Conservation (phyloP, 192 early-diverging fungal genomes). For the Backusella luteola region DNA sequence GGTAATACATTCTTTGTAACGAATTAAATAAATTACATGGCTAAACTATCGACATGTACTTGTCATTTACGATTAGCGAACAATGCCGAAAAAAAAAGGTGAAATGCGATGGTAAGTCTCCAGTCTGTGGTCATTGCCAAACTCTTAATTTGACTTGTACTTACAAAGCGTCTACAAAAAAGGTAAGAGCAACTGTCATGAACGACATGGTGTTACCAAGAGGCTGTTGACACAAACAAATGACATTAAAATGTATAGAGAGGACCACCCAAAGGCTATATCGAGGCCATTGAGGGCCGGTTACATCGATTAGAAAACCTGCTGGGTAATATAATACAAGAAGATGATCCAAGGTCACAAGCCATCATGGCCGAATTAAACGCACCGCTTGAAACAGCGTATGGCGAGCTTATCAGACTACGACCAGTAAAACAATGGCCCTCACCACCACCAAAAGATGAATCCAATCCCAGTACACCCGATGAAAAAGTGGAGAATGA, state of each 20-base stretch:
- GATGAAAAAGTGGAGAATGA: background rate
- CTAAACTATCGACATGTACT: background rate
- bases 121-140: constrained; percentile 69
- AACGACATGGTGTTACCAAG: background rate
- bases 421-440: background rate
- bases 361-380: constrained; percentile 39
- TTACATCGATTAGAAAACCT: constrained; percentile 70
- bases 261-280: constrained; percentile 86
- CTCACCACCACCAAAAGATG: background rate
- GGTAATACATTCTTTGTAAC: constrained; percentile 2
- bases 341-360: constrained; percentile 44
- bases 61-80: constrained; percentile 48
- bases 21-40: background rate
- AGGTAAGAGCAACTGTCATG: constrained; percentile 5
- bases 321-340: constrained; percentile 55
- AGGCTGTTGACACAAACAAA: background rate
- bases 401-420: constrained; percentile 33
- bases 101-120: constrained; percentile 72
- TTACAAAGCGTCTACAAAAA: constrained; percentile 52
- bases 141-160: constrained; percentile 60
- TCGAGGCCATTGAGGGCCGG: constrained; percentile 77
- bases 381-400: constrained; percentile 35
- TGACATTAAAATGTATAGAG: constrained; percentile 41
- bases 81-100: constrained; percentile 79
- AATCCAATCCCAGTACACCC: background rate